A percentile compares a stretch with the other conserved stretches of the same genome.
These are phyloP conservation scores for Cucurbitaria berberidis DNA, from an alignment of 2,329 filamentous ascomycete species.

Conservation along the genomic window DNA sequence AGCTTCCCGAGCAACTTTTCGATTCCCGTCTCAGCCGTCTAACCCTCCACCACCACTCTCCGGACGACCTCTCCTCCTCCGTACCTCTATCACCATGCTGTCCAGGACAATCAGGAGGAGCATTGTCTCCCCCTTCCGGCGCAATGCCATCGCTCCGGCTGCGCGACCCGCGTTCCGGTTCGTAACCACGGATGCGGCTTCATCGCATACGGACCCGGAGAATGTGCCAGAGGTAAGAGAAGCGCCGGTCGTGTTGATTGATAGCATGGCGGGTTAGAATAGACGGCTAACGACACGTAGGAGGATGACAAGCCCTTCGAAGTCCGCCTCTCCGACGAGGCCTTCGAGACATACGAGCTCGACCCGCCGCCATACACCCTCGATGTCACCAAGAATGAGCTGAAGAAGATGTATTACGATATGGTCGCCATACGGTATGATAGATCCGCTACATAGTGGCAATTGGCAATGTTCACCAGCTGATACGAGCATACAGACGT, in stretches of 20 bases:
- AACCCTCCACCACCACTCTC: slow-evolving; percentile 24
- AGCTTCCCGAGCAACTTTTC: too few relatives aligned
- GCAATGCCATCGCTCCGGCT: slow-evolving; percentile 45
- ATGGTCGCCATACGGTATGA: slow-evolving; percentile 92
- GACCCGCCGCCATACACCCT: slow-evolving; percentile 94
- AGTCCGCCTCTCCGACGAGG: slow-evolving; percentile 93
- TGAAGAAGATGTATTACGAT: slow-evolving; percentile 99
- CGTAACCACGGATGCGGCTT: slow-evolving; percentile 95
- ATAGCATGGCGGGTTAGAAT: neutral
- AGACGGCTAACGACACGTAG: slow-evolving; percentile 56
- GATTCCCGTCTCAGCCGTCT: slow-evolving; percentile 16
- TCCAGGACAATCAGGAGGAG: slow-evolving; percentile 50
- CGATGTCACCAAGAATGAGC: slow-evolving; percentile 93
- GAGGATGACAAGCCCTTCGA: slow-evolving; percentile 93
- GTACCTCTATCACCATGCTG: slow-evolving; percentile 44
- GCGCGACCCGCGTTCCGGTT: slow-evolving; percentile 60
- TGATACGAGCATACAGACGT: slow-evolving; percentile 65
- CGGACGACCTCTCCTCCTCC: slow-evolving; percentile 23
- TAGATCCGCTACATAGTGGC: neutral
- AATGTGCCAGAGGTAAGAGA: slow-evolving; percentile 68
- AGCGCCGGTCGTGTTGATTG: slow-evolving; percentile 4
- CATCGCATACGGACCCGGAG: slow-evolving; percentile 82
- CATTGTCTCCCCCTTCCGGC: slow-evolving; percentile 49
- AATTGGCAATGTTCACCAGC: slow-evolving; percentile 3
- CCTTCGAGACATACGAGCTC: slow-evolving; percentile 99